These are phyloP conservation scores for Pythium aristosporum DNA, from an alignment of 352 stramenopile species.

Conservation along the genomic window DNA sequence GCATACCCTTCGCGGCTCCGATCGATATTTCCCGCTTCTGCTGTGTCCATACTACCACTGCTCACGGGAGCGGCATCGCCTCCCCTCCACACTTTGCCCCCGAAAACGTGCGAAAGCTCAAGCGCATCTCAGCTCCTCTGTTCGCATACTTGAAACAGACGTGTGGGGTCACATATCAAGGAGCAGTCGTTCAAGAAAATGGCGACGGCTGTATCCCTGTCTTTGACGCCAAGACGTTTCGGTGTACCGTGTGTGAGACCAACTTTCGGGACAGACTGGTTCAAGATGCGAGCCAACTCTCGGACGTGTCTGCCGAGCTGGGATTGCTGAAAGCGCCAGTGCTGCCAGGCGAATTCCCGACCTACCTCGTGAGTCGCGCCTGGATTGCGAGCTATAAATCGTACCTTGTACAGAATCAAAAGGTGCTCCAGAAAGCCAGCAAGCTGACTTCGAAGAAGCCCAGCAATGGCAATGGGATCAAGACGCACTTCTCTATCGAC, in stretches of 20 bases:
- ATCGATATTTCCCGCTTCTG: slow-evolving; percentile 51
- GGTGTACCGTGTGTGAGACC: slow-evolving; percentile 46
- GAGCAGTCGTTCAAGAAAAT: neutral
- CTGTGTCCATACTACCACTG: slow-evolving; percentile 40
- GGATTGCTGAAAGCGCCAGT: slow-evolving; percentile 49
- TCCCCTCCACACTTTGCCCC: slow-evolving; percentile 41
- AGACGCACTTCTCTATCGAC: slow-evolving; percentile 20
- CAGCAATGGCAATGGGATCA: slow-evolving; percentile 26
- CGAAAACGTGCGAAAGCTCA: slow-evolving; percentile 49
- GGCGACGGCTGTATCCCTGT: slow-evolving; percentile 10
- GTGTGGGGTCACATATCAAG: slow-evolving; percentile 29
- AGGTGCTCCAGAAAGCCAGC: slow-evolving; percentile 34
- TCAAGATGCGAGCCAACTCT: slow-evolving; percentile 49
- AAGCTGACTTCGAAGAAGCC: slow-evolving; percentile 30
- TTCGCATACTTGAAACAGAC: slow-evolving; percentile 46
- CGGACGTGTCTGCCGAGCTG: slow-evolving; percentile 47
- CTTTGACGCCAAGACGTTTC: slow-evolving; percentile 48
- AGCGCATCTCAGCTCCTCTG: slow-evolving; percentile 54
- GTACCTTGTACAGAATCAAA: slow-evolving; percentile 50
- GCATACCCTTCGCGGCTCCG: slow-evolving; percentile 54
- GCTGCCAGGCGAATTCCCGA: slow-evolving; percentile 21
- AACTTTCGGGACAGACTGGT: slow-evolving; percentile 52
- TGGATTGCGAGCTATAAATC: slow-evolving; percentile 78
- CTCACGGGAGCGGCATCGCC: neutral
- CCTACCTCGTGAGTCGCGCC: slow-evolving; percentile 61